Conservation (phyloP, 192 early-diverging fungal genomes). For the Coemansia sp. region DNA sequence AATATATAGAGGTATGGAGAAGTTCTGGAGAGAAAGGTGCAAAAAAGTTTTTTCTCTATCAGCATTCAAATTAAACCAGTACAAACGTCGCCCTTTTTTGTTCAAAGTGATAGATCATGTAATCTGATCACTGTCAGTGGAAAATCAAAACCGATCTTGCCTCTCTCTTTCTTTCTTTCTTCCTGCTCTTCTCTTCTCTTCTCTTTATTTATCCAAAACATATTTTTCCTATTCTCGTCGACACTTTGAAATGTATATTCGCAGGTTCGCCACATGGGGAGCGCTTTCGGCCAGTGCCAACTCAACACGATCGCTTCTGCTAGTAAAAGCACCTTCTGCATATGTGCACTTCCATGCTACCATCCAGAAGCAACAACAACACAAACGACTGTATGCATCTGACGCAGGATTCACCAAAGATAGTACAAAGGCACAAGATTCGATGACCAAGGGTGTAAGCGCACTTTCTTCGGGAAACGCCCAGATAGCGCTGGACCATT, state of each 20-base stretch:
- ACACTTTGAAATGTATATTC: conserved; percentile 4
- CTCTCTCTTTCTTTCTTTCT: too few relatives aligned
- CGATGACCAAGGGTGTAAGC: conserved; percentile 11
- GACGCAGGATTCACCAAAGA: conserved; percentile 11
- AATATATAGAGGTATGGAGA: background rate
- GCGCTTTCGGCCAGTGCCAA: background rate
- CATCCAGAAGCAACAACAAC: background rate
- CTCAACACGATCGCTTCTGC: background rate
- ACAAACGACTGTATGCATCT: conserved; percentile 7
- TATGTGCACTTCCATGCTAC: background rate
- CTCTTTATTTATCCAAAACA: background rate
- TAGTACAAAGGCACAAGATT: conserved; percentile 13
- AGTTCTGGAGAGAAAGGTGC: background rate
- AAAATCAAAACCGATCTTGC: too few relatives aligned
- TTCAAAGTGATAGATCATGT: background rate
- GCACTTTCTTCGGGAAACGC: conserved; percentile 18
- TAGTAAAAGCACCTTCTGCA: background rate
- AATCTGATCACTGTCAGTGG: too few relatives aligned
- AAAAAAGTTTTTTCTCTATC: background rate
- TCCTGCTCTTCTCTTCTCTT: too few relatives aligned
- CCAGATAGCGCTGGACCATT: conserved; percentile 1
- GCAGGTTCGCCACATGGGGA: background rate
- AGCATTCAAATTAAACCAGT: background rate
- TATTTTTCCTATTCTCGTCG: too few relatives aligned
- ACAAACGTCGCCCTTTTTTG: background rate